A percentile compares a stretch with the other conserved stretches of the same genome.
These are phyloP conservation scores for Xylariaceae sp. DNA, from an alignment of 2,329 filamentous ascomycete genomes.

Conservation along the genomic window DNA sequence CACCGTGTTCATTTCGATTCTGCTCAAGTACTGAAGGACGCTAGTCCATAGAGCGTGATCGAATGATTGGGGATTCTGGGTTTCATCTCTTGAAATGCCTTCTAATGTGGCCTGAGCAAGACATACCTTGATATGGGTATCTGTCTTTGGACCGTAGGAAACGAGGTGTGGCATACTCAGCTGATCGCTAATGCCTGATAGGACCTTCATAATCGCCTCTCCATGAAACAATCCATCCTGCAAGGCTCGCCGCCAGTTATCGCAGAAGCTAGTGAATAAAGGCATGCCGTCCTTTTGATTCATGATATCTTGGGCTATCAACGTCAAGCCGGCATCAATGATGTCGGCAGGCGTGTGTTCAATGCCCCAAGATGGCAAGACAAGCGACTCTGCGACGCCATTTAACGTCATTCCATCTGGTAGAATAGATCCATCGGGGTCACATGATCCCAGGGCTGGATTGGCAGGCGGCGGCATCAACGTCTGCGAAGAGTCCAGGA, in stretches of 20 bases:
- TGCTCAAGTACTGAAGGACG: constrained; percentile 22
- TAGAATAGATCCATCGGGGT: not conserved
- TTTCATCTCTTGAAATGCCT: constrained; percentile 15
- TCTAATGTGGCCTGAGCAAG: constrained; percentile 22
- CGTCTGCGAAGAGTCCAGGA: not conserved
- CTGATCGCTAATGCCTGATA: constrained; percentile 19
- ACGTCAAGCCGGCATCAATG: constrained; percentile 13
- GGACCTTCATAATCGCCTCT: constrained; percentile 15
- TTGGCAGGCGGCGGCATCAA: not conserved
- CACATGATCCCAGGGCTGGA: not conserved
- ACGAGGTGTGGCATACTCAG: constrained; percentile 3
- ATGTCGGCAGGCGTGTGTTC: constrained; percentile 15
- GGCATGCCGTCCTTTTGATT: not conserved
- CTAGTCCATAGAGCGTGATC: constrained; percentile 21
- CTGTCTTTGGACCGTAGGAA: not conserved
- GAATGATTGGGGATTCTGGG: constrained; percentile 1
- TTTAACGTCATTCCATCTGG: constrained; percentile 7
- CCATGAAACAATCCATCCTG: constrained; percentile 13
- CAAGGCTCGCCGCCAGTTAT: constrained; percentile 21
- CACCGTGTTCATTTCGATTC: constrained; percentile 24
- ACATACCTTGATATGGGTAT: constrained; percentile 2
- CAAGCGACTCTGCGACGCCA: constrained; percentile 10
- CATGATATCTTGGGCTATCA: constrained; percentile 17
- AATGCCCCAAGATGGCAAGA: constrained; percentile 9
- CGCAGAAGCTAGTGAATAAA: constrained; percentile 24